These are phyloP conservation scores for Handroanthus guayacan DNA, from an alignment of 257 asterid species.

Conservation along the genomic window DNA sequence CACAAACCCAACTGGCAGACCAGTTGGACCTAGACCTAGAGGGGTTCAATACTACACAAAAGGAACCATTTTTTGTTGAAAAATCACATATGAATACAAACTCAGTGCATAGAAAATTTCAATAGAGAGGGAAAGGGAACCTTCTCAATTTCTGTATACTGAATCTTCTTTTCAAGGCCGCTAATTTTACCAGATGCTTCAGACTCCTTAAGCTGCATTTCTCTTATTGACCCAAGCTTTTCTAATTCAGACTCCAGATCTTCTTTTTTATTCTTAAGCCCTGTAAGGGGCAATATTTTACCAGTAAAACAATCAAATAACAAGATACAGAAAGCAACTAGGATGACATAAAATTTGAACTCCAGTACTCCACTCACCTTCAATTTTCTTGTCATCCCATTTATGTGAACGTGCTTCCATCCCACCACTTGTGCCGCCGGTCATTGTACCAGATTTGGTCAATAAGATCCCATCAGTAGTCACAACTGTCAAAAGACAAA, in stretches of 20 bases:
- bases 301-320: constrained; percentile 34
- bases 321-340: constrained; percentile 20
- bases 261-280: constrained; percentile 86
- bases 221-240: constrained; percentile 96
- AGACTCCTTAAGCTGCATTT: constrained; percentile 95
- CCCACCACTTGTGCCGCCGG: constrained; percentile 99
- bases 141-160: constrained; percentile 96
- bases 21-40: background rate
- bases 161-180: constrained; percentile 96
- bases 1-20: constrained; percentile 11
- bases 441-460: constrained; percentile 99
- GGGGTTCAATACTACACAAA: constrained; percentile 6
- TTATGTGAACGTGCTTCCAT: constrained; percentile 99
- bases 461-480: constrained; percentile 90
- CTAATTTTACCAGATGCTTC: constrained; percentile 96
- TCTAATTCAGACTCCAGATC: constrained; percentile 80
- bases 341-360: constrained; percentile 11
- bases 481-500: constrained; percentile 64
- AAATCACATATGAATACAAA: constrained; percentile 15
- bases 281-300: constrained; percentile 48
- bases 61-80: background rate
- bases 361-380: constrained; percentile 55
- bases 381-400: constrained; percentile 97
- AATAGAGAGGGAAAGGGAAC: constrained; percentile 41
- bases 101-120: constrained; percentile 27